phyloP scores from a whole-genome alignment of 129 eudicot genomes.

The Daucus carota region DH1_v3.0 NC_030384.2:48303501-48304000 shows the following conservation, averaged over 20 bases:
- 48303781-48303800: background rate
- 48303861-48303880: background rate
- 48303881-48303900: background rate
- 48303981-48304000: background rate
- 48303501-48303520: conserved; percentile 80
- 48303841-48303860: background rate
- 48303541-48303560: conserved; percentile 95
- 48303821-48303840: background rate
- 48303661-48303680: background rate
- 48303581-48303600: conserved; percentile 83
- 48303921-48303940: background rate
- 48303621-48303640: background rate
- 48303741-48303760: background rate
- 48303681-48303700: background rate
- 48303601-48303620: conserved; percentile 34
- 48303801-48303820: no score
- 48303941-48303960: background rate
- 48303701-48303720: background rate
- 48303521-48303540: conserved; percentile 97
- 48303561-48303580: conserved; percentile 88
- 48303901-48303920: background rate
- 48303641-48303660: background rate
- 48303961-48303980: background rate
- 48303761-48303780: background rate
- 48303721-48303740: background rate